These are phyloP conservation scores for Blumeriella jaapii DNA, from an alignment of 2,329 filamentous ascomycete genomes.

Conservation along the genomic window DNA sequence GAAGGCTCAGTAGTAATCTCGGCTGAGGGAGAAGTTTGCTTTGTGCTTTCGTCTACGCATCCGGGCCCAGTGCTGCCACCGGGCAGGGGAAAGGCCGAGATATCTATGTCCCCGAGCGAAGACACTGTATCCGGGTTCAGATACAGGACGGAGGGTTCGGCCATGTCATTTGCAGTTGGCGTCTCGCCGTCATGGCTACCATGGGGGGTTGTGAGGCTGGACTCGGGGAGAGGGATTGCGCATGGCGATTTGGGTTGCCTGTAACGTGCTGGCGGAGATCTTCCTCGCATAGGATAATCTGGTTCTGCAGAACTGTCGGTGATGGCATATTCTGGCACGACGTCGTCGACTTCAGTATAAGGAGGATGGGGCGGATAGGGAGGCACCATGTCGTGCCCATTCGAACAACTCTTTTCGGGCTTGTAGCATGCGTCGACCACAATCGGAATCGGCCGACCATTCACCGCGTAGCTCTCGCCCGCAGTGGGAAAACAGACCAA, in stretches of 20 bases:
- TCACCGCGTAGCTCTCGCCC: conserved; percentile 12
- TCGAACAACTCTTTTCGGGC: conserved; percentile 8
- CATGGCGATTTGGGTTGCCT: conserved; percentile 8
- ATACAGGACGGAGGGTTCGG: background rate
- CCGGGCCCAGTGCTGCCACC: background rate
- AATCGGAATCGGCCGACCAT: conserved; percentile 18
- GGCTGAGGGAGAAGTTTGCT: background rate
- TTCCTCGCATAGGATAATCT: conserved; percentile 22
- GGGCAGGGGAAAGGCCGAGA: background rate
- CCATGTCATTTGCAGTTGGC: conserved; percentile 1
- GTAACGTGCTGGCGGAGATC: conserved; percentile 20
- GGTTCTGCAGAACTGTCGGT: conserved; percentile 20
- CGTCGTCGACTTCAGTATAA: conserved; percentile 8
- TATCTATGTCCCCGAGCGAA: background rate
- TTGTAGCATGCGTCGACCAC: conserved; percentile 22
- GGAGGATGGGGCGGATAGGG: conserved; percentile 4
- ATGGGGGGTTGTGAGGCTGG: conserved; percentile 10
- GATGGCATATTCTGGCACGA: conserved; percentile 21
- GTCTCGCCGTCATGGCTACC: conserved; percentile 7
- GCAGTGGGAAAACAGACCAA: conserved; percentile 54
- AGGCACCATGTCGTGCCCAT: conserved; percentile 9
- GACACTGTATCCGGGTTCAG: background rate
- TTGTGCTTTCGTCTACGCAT: background rate
- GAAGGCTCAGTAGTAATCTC: conserved; percentile 4
- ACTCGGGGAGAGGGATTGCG: conserved; percentile 10